Evolutionary conservation across 768 basidiomycete species (phyloP).

Genomic region (Rhizopogon vesiculosus): DNA sequence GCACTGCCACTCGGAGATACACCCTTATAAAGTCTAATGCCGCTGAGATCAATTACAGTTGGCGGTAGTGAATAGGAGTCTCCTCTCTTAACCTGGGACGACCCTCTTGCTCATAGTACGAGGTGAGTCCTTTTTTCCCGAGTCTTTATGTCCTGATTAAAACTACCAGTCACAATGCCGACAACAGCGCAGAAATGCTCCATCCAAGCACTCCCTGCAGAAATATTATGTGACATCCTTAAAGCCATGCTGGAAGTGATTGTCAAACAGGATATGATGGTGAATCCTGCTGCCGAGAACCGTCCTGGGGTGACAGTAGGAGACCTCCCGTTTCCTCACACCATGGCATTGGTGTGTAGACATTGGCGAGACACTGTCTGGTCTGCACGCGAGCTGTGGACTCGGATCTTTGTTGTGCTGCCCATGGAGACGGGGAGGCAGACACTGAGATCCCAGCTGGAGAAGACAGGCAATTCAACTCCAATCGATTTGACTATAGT

Average conservation of each 20-base stretch:
- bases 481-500: neutral
- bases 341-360: neutral
- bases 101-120: neutral
- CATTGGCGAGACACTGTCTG: neutral
- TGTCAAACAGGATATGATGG: neutral
- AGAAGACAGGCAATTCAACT: neutral
- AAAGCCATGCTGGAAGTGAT: neutral
- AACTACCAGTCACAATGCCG: conserved; percentile 6
- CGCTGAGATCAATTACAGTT: neutral
- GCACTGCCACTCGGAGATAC: neutral
- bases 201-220: neutral
- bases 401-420: neutral
- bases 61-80: no score
- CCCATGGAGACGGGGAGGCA: no score
- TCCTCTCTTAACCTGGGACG: no score
- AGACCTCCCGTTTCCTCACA: conserved; percentile 28
- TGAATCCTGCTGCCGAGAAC: neutral
- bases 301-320: no score
- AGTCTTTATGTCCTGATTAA: neutral
- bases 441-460: neutral
- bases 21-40: no score
- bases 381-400: neutral
- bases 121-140: no score
- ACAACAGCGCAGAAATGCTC: no score
- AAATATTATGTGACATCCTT: neutral